phyloP scores from a whole-genome alignment of 176 grass and related monocot genomes.

The Secale cereale region DNA sequence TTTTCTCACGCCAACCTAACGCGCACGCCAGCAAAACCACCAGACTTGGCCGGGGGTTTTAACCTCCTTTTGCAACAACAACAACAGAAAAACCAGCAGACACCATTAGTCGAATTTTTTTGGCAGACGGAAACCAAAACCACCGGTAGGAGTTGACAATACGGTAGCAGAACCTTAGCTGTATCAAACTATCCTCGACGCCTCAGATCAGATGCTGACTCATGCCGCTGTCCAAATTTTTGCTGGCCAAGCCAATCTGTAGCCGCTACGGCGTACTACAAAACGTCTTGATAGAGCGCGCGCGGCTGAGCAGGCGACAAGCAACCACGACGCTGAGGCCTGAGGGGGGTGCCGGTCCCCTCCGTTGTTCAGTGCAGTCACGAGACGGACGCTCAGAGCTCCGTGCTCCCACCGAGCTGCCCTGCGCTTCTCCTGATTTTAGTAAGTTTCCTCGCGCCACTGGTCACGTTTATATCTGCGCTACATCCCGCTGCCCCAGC shows the following conservation, averaged over 20 bases:
- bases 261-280: neutral
- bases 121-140: neutral
- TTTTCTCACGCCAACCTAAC: neutral
- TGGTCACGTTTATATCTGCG: constrained; percentile 5
- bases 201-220: neutral
- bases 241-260: neutral
- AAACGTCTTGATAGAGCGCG: neutral
- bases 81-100: too few species aligned
- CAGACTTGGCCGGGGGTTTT: too few species aligned
- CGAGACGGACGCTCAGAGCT: constrained; percentile 6
- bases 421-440: constrained; percentile 18
- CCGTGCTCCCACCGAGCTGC: constrained; percentile 11
- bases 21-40: neutral
- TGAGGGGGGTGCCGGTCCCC: neutral
- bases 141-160: neutral
- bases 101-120: neutral
- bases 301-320: neutral
- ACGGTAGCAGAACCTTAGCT: neutral
- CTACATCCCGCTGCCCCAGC: neutral
- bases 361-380: constrained; percentile 23
- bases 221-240: too few species aligned
- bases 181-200: too few species aligned
- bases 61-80: too few species aligned
- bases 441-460: neutral
- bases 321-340: neutral